Evolutionary conservation across 768 basidiomycete species (phyloP), one percentile per base, ranked within the genome.

Genomic region (Agaricus blazei): DNA sequence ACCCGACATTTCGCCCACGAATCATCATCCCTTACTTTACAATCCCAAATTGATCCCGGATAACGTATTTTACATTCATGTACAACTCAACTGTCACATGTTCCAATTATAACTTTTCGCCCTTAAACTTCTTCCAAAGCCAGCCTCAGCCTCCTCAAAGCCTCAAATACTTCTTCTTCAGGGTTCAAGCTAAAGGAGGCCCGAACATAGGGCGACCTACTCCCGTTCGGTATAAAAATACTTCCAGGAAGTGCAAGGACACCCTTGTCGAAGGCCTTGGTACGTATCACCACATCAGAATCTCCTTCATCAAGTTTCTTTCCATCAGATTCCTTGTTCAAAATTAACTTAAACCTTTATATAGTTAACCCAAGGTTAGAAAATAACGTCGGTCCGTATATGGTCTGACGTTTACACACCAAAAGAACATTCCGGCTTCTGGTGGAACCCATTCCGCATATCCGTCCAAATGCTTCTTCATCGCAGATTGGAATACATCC

Each of bases 211-310:
- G 83, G 75, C 6, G 87, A 85, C 65, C 77, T 82, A 40, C 79
- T 71, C 11, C 83, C 85, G 57, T 79, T 83, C 14, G 93, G 91
- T 54, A 87, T 74, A 73, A 94, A 95, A 19, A 84, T 84, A 1
- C 80, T 84, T 14, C 94, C 94, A 0, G 94, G 94, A 9, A 97
- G 78, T 15, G 90, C 93, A n/a, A 97, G 81, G 7, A 97, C 89
- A 19, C 93, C 93, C 24, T 81, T 80, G 60, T 85, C 82, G 53
- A 90, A 79, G 9, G 93, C 93, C 52, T 83, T 84, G 6, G 80
- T 85, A 53, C 79, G 75, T 62, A 96, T 90, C 48, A 95, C 62
- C 12, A 74, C 72, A 62, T 81, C 82, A 4, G 91, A 90, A 67
- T 97, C 91, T 26, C 77, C 82, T 58, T 79, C 76, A 15, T 62